Conservation (phyloP, 208 protist genomes). For the Vickermania ingenoplastis region DNA sequence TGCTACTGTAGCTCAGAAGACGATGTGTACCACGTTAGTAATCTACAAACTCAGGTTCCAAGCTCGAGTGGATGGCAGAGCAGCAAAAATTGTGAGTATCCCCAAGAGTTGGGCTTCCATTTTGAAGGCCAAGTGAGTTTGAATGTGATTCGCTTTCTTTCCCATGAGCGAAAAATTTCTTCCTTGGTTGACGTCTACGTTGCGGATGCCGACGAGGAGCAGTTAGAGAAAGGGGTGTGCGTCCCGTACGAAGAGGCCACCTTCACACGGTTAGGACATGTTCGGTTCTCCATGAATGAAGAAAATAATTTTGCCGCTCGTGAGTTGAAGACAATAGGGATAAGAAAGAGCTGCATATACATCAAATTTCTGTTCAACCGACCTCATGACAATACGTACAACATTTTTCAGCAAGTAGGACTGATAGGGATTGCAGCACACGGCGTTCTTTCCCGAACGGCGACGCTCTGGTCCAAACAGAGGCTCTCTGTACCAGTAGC, state of each 20-base stretch:
- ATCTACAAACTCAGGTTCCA: constrained; percentile 43
- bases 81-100: constrained; percentile 66
- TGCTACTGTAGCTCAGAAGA: constrained; percentile 80
- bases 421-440: constrained; percentile 69
- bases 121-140: constrained; percentile 80
- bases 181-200: constrained; percentile 76
- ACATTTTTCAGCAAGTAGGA: constrained; percentile 83
- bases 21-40: constrained; percentile 28
- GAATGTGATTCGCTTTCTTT: constrained; percentile 61
- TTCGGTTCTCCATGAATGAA: constrained; percentile 58
- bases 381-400: constrained; percentile 69
- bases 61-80: constrained; percentile 76
- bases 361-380: constrained; percentile 75
- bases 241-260: constrained; percentile 34
- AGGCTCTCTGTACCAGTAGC: constrained; percentile 33
- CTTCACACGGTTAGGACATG: constrained; percentile 72
- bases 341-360: constrained; percentile 58
- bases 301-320: constrained; percentile 43
- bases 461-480: constrained; percentile 16
- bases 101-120: constrained; percentile 80
- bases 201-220: constrained; percentile 32
- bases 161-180: constrained; percentile 80
- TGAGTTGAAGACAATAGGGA: constrained; percentile 86
- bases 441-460: constrained; percentile 39
- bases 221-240: constrained; percentile 39